Percentiles rank a stretch among this genome's conserved stretches.
phyloP scores from a whole-genome alignment of 805 yeast genomes.

The Metschnikowia arizonensis region DNA sequence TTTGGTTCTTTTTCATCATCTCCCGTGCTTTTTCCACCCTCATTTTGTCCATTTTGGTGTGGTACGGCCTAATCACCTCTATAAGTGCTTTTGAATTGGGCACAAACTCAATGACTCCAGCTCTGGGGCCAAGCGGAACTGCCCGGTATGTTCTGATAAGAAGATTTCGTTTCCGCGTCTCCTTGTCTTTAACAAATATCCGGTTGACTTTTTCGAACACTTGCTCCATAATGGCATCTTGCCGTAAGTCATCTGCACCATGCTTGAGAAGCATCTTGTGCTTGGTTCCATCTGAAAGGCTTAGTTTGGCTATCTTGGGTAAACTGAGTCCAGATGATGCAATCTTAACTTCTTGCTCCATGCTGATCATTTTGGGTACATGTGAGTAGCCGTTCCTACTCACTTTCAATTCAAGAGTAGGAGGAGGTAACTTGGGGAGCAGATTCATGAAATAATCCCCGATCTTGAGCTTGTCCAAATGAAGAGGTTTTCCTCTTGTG shows the following conservation, averaged over 20 bases:
- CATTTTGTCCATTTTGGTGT: slow-evolving; percentile 45
- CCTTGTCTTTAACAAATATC: slow-evolving; percentile 52
- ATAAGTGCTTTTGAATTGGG: slow-evolving; percentile 66
- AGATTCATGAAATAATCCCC: slow-evolving; percentile 48
- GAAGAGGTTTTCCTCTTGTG: slow-evolving; percentile 29
- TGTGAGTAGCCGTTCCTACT: slow-evolving; percentile 41
- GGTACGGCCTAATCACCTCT: slow-evolving; percentile 65
- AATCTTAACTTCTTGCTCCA: slow-evolving; percentile 48
- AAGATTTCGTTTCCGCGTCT: slow-evolving; percentile 54
- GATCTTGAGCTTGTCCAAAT: slow-evolving; percentile 31
- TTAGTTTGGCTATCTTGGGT: slow-evolving; percentile 71
- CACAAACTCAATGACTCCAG: slow-evolving; percentile 91
- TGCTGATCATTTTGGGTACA: slow-evolving; percentile 44
- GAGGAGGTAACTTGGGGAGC: slow-evolving; percentile 61
- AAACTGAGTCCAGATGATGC: slow-evolving; percentile 82
- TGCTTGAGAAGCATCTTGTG: slow-evolving; percentile 71
- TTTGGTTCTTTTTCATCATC: slow-evolving; percentile 57
- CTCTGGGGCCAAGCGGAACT: slow-evolving; percentile 79
- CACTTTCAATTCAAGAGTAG: slow-evolving; percentile 49
- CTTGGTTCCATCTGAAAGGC: slow-evolving; percentile 52
- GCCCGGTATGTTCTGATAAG: slow-evolving; percentile 82
- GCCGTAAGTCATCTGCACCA: slow-evolving; percentile 87
- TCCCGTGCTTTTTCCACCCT: slow-evolving; percentile 56
- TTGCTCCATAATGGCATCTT: slow-evolving; percentile 97
- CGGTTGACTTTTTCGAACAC: slow-evolving; percentile 84